Base-by-base conservation (phyloP, 1,284 basidiomycete species). In the Ceratobasidium sp. region DNA sequence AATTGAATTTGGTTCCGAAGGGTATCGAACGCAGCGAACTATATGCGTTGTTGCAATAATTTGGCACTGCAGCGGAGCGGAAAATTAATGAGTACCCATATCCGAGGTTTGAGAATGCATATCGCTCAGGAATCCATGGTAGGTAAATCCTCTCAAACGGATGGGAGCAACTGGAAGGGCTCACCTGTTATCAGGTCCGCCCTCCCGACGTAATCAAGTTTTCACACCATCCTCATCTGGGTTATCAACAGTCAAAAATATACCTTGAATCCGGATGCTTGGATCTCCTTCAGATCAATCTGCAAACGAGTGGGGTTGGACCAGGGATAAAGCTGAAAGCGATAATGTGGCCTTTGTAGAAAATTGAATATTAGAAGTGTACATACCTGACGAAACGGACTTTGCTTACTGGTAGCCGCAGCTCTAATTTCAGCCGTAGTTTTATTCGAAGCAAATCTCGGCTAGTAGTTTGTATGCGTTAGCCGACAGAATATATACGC, bases 211-310 rank as follows among this genome's bases (percentile, higher is more conserved):
- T 25, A 73, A 72, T 13, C 76, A 72, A 7, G 73, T 75, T 47
- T 75, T 68, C 49, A 77, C 72, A 27, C 76, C 76, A 53, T 74
- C 75, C 52, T 76, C 73, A 15, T 74, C 75, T 35, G 77, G 76
- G 62, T 77, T 78, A 57, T 78, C 77, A 3, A 79, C 75, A 13
- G 77, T 79, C 34, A 78, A 64, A 67, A 78, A 76, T 65, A 78
- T 74, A 77, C 78, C 53, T 77, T 77, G 71, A 74, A 79, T 0
- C 75, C 75, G 7, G 73, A 70, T 4, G 70, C 72, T 54, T 77
- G 72, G 31, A 76, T 76, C 7, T 75, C 73, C 32, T 68, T 57
- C 29, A 77, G 71, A 45, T 77, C 74, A 47, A 75, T 74, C 35
- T 70, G 56, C 13, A 76, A 42, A 53, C 62, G 56, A 3, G 73